Evolutionary conservation across 1,284 basidiomycete species (phyloP), one percentile per base, ranked within the genome.

Genomic region (Phenoliferia sp.): DNA sequence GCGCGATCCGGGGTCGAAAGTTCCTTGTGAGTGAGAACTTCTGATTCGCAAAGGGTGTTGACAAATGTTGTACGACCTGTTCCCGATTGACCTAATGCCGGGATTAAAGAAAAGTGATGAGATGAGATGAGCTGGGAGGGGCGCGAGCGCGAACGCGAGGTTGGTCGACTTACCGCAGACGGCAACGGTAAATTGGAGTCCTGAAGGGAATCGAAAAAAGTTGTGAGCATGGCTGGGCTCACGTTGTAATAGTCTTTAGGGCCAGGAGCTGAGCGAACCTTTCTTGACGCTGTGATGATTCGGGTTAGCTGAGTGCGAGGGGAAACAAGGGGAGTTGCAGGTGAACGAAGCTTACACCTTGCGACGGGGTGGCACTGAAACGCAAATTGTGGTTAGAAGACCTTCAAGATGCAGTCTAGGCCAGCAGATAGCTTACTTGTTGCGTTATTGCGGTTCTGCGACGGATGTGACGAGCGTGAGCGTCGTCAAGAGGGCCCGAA

Each of bases 11-110:
- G 88, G 76, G 87, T 86, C 79, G 95, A 90, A 70, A 86, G 87
- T 62, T 91, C 84, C 81, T 94, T 94, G 83, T 95, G 82, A 64
- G 79, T 78, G 62, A 80, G 77, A 32, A 71, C 72, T 33, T 64
- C 63, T 10, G 59, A 44, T 57, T 96, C 94, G 83, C 93, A 95
- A 62, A 97, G 89, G 54, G 94, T 98, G 84, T 98, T 98, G 78
- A 97, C 92, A 78, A 98, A 97, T 62, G 94, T 98, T 68, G 94
- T 97, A 67, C 94, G 90, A 65, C 94, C 94, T 66, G 92, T 94
- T 61, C 94, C 94, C 79, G 93, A 95, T 65, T 92, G 90, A 83
- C 94, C 94, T 93, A 74, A 35, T 69, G 34, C 9, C 22, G 29
- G 28, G 52, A 58, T n/a, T 9, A 33, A 17, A 22, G 28, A 36